Percentiles rank a stretch among this genome's conserved stretches.
Evolutionary conservation across 1,284 basidiomycete genomes (phyloP).

Genomic region (Moesziomyces sp.): DNA sequence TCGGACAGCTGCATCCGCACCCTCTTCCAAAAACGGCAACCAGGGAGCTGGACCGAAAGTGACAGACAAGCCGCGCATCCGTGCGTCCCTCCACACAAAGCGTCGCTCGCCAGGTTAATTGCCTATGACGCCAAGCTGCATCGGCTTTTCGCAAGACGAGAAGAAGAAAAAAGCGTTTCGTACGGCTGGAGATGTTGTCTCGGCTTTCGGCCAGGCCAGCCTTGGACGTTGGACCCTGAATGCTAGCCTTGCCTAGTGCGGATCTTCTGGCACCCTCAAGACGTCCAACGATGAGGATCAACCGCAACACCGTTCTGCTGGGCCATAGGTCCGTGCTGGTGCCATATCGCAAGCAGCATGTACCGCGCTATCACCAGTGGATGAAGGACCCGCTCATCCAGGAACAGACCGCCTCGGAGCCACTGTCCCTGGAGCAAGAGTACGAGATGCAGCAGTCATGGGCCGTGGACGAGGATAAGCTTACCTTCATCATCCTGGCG

Average conservation of each 20-base stretch:
- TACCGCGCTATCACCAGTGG: conserved; percentile 80
- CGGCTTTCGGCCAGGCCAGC: background rate
- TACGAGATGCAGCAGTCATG: conserved; percentile 91
- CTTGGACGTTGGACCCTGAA: conserved; percentile 7
- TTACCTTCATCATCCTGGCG: conserved; percentile 88
- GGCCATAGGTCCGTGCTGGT: conserved; percentile 77
- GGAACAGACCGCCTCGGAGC: conserved; percentile 85
- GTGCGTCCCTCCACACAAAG: conserved; percentile 14
- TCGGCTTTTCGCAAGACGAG: conserved; percentile 1
- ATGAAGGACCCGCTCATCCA: conserved; percentile 83
- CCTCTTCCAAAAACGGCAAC: conserved; percentile 16
- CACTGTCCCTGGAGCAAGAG: conserved; percentile 83
- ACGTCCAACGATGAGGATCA: conserved; percentile 72
- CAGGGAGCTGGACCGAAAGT: background rate
- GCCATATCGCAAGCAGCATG: conserved; percentile 72
- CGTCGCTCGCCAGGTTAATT: background rate
- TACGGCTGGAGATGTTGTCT: conserved; percentile 14
- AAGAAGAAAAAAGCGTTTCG: conserved; percentile 4
- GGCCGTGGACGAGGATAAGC: conserved; percentile 87
- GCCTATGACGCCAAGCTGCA: conserved; percentile 36
- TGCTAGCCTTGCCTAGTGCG: background rate
- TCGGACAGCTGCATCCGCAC: no score
- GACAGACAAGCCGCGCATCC: background rate
- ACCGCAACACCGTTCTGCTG: conserved; percentile 75
- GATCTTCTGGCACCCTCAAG: background rate